Evolutionary conservation across 352 stramenopile genomes (phyloP).

Genomic region (Phytophthora foliorum): DNA sequence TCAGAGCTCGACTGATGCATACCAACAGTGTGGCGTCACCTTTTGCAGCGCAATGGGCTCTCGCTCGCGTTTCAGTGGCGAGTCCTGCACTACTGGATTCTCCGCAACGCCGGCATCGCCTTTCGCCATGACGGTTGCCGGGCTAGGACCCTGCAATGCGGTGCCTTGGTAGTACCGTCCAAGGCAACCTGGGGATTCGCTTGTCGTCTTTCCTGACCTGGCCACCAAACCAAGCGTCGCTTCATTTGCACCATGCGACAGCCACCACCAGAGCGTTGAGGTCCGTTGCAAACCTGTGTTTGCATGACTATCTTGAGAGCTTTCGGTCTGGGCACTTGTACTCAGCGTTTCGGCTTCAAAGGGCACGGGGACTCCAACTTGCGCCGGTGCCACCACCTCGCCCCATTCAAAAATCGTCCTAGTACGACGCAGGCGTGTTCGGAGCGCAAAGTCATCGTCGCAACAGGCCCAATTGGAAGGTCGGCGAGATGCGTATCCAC

Average conservation of each 20-base stretch:
- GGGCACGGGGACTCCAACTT: conserved; percentile 10
- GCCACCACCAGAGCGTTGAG: conserved; percentile 12
- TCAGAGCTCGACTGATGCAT: conserved; percentile 16
- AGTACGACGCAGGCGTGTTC: conserved; percentile 13
- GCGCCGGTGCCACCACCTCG: not conserved
- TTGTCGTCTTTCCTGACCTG: conserved; percentile 30
- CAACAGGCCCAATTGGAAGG: conserved; percentile 28
- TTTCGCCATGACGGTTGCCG: conserved; percentile 21
- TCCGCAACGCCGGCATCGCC: conserved; percentile 13
- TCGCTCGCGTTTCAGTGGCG: conserved; percentile 30
- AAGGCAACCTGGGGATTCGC: not conserved
- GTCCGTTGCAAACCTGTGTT: conserved; percentile 34
- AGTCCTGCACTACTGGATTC: conserved; percentile 29
- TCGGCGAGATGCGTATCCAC: conserved; percentile 39
- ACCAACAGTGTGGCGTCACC: conserved; percentile 1
- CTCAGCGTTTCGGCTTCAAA: conserved; percentile 34
- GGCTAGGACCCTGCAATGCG: not conserved
- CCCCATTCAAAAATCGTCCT: conserved; percentile 35
- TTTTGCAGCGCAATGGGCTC: too few relatives aligned
- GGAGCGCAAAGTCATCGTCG: conserved; percentile 1
- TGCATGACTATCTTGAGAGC: conserved; percentile 35
- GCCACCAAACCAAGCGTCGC: conserved; percentile 23
- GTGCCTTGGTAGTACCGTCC: not conserved
- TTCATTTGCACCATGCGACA: conserved; percentile 29
- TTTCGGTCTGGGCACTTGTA: conserved; percentile 7